phyloP scores from a whole-genome alignment of 148 eudicot genomes.

The Heliosperma pusillum region DNA sequence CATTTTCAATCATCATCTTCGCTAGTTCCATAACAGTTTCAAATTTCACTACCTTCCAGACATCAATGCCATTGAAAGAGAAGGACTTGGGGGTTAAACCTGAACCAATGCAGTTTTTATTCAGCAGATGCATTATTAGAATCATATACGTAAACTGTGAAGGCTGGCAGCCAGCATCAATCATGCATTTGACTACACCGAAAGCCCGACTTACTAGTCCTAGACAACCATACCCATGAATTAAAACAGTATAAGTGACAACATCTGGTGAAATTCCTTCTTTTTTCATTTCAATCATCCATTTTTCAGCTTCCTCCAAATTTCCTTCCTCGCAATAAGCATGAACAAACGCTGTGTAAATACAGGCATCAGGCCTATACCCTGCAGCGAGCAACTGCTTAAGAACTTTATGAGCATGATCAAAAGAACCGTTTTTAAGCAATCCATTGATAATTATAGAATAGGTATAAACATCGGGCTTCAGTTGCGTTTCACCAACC shows the following conservation, averaged over 20 bases:
- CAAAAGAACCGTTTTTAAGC: constrained; percentile 63
- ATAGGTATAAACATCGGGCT: constrained; percentile 55
- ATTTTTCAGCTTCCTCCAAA: constrained; percentile 60
- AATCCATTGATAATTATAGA: constrained; percentile 57
- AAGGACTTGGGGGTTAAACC: constrained; percentile 23
- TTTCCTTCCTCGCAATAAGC: constrained; percentile 66
- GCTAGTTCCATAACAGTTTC: constrained; percentile 54
- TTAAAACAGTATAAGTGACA: too few species aligned
- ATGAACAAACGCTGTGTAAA: constrained; percentile 61
- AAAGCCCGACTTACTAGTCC: constrained; percentile 49
- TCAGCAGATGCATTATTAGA: constrained; percentile 55
- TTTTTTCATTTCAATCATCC: constrained; percentile 54
- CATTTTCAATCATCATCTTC: constrained; percentile 49
- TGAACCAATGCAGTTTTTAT: constrained; percentile 27
- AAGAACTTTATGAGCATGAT: constrained; percentile 49
- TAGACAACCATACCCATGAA: constrained; percentile 62
- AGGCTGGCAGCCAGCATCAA: constrained; percentile 64
- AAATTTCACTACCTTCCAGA: constrained; percentile 72
- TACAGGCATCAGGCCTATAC: constrained; percentile 68
- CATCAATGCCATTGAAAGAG: too few species aligned
- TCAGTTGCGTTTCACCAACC: constrained; percentile 38
- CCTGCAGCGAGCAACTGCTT: constrained; percentile 56
- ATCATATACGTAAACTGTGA: constrained; percentile 68
- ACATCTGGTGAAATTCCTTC: constrained; percentile 51
- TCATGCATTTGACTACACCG: constrained; percentile 60